Percentiles rank a stretch among this genome's conserved stretches.
These are phyloP conservation scores for Boehmeria nivea DNA, from an alignment of 306 rosid genomes.

Conservation along the genomic window DNA sequence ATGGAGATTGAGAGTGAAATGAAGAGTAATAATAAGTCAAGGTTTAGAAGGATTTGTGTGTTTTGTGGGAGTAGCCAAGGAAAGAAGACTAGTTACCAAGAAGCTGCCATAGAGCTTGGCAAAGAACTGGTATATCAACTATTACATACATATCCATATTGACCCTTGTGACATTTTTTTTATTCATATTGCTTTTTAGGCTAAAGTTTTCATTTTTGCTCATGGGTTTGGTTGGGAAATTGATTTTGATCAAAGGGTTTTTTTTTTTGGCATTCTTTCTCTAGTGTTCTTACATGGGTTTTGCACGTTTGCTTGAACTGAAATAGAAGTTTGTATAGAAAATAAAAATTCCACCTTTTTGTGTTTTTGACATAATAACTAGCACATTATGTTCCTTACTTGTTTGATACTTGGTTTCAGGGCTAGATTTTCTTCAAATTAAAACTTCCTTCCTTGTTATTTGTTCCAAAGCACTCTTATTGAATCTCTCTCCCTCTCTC, in stretches of 20 bases:
- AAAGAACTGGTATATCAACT: conserved; percentile 68
- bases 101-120: conserved; percentile 96
- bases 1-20: conserved; percentile 69
- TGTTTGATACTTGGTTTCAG: too few species aligned
- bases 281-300: conserved; percentile 8
- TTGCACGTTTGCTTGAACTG: neutral
- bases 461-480: too few species aligned
- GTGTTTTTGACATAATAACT: conserved; percentile 10
- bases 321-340: conserved; percentile 3
- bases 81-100: conserved; percentile 84
- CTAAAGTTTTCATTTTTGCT: conserved; percentile 4
- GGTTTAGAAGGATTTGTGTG: conserved; percentile 89
- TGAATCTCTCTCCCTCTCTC: conserved; percentile 22
- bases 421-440: too few species aligned
- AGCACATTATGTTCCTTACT: conserved; percentile 33
- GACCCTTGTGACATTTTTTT: neutral
- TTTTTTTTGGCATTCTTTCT: neutral
- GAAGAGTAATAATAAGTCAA: conserved; percentile 39
- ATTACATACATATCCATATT: neutral
- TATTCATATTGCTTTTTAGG: neutral
- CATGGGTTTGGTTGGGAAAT: conserved; percentile 6
- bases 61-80: conserved; percentile 99
- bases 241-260: neutral
- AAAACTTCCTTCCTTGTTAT: conserved; percentile 15
- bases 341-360: conserved; percentile 3